These are phyloP conservation scores for Prunus fruticosa DNA, from an alignment of 306 rosid species.

Conservation along the genomic window DNA sequence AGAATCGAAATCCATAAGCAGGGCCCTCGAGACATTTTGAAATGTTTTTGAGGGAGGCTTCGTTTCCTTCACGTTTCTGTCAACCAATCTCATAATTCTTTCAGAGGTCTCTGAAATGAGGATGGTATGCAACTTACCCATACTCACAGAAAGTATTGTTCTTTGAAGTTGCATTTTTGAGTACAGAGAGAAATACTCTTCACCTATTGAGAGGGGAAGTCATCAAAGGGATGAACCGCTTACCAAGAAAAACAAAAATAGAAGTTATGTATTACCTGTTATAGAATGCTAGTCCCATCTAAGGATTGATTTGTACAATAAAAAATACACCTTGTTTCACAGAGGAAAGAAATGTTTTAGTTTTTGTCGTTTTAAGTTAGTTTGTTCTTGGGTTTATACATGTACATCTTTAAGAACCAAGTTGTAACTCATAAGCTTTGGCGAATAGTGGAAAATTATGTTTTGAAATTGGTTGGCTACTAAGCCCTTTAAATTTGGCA, in stretches of 20 bases:
- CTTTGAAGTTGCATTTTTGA: constrained; percentile 16
- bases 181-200: constrained; percentile 14
- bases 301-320: constrained; percentile 1
- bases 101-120: neutral
- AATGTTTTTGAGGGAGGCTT: constrained; percentile 36
- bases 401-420: constrained; percentile 24
- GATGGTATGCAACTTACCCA: constrained; percentile 11
- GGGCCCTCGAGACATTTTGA: neutral
- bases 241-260: neutral
- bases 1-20: constrained; percentile 39
- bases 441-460: neutral
- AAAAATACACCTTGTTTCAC: constrained; percentile 16
- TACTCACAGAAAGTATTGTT: constrained; percentile 4
- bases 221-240: neutral
- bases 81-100: constrained; percentile 31
- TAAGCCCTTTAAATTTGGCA: neutral
- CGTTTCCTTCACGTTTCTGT: constrained; percentile 56
- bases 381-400: constrained; percentile 18
- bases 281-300: constrained; percentile 22
- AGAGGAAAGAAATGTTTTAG: neutral
- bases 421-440: constrained; percentile 13
- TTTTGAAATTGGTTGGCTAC: neutral
- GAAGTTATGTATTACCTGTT: neutral
- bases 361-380: neutral
- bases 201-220: neutral